These are phyloP conservation scores for Nicotiana otophora DNA, from an alignment of 257 asterid genomes.

Conservation along the genomic window DNA sequence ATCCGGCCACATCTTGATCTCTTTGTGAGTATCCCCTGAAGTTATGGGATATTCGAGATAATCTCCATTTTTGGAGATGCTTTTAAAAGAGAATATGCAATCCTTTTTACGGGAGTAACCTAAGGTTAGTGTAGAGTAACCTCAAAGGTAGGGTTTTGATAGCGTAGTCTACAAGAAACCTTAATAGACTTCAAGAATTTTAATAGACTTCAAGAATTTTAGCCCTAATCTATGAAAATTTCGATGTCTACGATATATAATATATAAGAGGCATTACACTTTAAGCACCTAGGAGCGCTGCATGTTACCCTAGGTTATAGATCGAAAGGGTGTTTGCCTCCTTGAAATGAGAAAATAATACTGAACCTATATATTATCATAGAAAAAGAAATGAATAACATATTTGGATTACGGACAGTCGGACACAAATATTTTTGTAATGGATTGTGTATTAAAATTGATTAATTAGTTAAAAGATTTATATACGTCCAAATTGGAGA, in stretches of 20 bases:
- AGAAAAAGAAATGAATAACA: background rate
- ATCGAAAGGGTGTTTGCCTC: background rate
- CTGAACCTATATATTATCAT: background rate
- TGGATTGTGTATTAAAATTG: background rate
- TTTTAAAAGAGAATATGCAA: too few species aligned
- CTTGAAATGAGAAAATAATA: background rate
- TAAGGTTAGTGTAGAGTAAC: too few species aligned
- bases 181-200: too few species aligned
- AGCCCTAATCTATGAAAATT: too few species aligned
- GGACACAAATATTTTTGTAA: background rate
- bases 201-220: too few species aligned
- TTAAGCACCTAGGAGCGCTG: background rate
- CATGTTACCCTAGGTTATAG: constrained; percentile 5
- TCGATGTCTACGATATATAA: background rate
- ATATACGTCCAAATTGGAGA: constrained; percentile 12
- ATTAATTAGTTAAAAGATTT: background rate
- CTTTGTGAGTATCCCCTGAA: too few species aligned
- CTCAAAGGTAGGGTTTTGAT: too few species aligned
- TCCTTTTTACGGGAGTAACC: too few species aligned
- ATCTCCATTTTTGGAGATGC: too few species aligned
- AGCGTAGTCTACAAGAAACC: too few species aligned
- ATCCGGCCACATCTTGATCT: too few species aligned
- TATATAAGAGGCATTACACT: background rate
- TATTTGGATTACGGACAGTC: background rate
- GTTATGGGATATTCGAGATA: too few species aligned